Evolutionary conservation across 768 basidiomycete species (phyloP).

Genomic region (Hysterangium stoloniferum): DNA sequence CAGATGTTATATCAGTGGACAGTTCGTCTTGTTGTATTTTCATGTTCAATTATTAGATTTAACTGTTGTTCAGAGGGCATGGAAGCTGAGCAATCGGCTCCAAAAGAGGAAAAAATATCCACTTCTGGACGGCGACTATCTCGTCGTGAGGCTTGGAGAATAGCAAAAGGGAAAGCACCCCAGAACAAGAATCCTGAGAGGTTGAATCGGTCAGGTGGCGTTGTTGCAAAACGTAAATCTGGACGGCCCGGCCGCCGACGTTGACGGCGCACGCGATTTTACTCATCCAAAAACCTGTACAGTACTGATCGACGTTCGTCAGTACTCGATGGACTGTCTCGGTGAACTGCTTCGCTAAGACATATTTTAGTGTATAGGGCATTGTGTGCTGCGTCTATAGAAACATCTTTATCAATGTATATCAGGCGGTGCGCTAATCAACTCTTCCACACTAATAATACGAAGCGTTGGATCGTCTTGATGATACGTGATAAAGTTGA

Average conservation of each 20-base stretch:
- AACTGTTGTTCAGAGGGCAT: background rate
- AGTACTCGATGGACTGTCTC: too few species aligned
- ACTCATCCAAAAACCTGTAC: too few species aligned
- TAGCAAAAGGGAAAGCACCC: constrained; percentile 63
- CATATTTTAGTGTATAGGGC: too few species aligned
- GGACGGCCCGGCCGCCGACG: constrained; percentile 67
- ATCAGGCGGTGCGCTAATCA: too few species aligned
- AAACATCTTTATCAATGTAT: too few species aligned
- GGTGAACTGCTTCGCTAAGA: too few species aligned
- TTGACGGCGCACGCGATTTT: constrained; percentile 26
- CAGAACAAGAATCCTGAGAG: constrained; percentile 38
- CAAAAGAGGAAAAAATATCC: constrained; percentile 42
- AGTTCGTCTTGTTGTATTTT: background rate
- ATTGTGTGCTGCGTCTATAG: too few species aligned
- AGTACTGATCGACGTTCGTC: too few species aligned
- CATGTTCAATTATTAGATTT: background rate
- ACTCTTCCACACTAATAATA: background rate
- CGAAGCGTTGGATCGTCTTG: constrained; percentile 9
- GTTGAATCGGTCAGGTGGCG: constrained; percentile 60
- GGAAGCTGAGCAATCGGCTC: constrained; percentile 16
- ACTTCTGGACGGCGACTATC: constrained; percentile 77
- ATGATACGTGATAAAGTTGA: background rate
- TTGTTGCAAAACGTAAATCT: constrained; percentile 55
- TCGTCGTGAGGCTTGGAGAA: constrained; percentile 75
- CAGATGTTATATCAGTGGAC: constrained; percentile 11